A percentile compares a stretch with the other conserved stretches of the same genome.
Evolutionary conservation across 2,329 filamentous ascomycete species (phyloP).

Genomic region (Plectosphaerella plurivora): DNA sequence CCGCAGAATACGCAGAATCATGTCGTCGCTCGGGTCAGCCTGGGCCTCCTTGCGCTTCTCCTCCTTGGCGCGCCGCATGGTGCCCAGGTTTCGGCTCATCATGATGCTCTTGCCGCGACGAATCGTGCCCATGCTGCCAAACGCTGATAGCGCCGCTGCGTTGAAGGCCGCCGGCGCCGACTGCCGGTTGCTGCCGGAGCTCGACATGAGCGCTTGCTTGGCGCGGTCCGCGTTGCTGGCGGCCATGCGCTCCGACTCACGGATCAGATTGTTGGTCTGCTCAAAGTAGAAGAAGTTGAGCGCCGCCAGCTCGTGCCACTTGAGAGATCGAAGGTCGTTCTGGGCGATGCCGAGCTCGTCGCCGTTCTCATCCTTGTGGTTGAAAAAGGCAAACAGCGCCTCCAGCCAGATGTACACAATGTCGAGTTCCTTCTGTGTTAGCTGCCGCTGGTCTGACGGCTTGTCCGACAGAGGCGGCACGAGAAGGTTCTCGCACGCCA

Average conservation of each 20-base stretch:
- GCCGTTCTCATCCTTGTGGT: conserved; percentile 79
- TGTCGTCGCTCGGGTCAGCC: conserved; percentile 94
- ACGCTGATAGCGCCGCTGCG: conserved; percentile 42
- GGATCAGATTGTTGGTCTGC: conserved; percentile 81
- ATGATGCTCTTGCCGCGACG: conserved; percentile 76
- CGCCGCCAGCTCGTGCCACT: conserved; percentile 95
- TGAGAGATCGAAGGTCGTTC: conserved; percentile 90
- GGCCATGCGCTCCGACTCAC: conserved; percentile 95
- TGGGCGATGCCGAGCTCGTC: conserved; percentile 84
- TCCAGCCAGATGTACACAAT: conserved; percentile 94
- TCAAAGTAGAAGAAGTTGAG: conserved; percentile 99
- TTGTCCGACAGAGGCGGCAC: conserved; percentile 96
- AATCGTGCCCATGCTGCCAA: conserved; percentile 66
- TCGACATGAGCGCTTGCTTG: conserved; percentile 61
- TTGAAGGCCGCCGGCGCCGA: conserved; percentile 54
- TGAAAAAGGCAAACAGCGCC: conserved; percentile 90
- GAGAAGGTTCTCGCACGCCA: conserved; percentile 83
- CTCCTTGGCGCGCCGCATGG: conserved; percentile 93
- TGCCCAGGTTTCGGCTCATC: conserved; percentile 89
- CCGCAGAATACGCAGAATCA: conserved; percentile 89
- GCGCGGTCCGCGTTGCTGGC: conserved; percentile 73
- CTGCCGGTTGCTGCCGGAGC: conserved; percentile 47
- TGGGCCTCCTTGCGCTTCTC: conserved; percentile 94
- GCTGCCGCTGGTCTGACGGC: conserved; percentile 75
- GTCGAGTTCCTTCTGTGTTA: conserved; percentile 85